Conservation (phyloP, 129 eudicot genomes). For the Escallonia herrerae region DNA sequence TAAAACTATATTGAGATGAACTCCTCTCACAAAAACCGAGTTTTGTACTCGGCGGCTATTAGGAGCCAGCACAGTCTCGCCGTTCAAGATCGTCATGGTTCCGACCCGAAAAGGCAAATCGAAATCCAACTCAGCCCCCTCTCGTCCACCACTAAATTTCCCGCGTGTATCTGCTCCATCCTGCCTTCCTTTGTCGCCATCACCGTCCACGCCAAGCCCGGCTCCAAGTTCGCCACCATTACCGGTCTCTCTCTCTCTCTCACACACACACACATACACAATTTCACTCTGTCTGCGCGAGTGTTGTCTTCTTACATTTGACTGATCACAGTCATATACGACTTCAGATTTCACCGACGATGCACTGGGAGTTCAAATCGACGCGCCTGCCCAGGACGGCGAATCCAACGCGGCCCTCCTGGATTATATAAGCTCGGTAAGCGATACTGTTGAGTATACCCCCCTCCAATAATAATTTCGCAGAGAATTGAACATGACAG, state of each 20-base stretch:
- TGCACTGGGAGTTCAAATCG: conserved; percentile 88
- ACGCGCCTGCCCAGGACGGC: conserved; percentile 95
- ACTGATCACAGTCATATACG: not conserved
- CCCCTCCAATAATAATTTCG: too few species aligned
- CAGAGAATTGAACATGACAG: too few species aligned
- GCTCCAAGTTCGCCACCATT: conserved; percentile 76
- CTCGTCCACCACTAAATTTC: conserved; percentile 32
- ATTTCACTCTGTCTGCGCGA: not conserved
- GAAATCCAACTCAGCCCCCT: conserved; percentile 33
- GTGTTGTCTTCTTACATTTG: not conserved
- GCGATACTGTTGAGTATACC: conserved; percentile 1
- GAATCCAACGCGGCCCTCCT: conserved; percentile 97
- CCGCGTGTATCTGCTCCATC: conserved; percentile 60
- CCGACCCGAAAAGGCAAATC: conserved; percentile 62
- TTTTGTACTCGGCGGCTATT: too few species aligned
- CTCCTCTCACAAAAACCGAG: too few species aligned
- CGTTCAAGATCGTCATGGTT: conserved; percentile 27
- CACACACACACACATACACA: not conserved
- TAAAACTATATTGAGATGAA: too few species aligned
- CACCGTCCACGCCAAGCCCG: conserved; percentile 95
- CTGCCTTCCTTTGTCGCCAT: conserved; percentile 83
- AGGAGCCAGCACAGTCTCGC: too few species aligned
- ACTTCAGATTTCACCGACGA: conserved; percentile 64
- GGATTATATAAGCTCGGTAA: conserved; percentile 79
- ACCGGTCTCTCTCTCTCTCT: conserved; percentile 39